Evolutionary conservation across 1,139 yeast genomes (phyloP).

Genomic region (Pichia sp.): DNA sequence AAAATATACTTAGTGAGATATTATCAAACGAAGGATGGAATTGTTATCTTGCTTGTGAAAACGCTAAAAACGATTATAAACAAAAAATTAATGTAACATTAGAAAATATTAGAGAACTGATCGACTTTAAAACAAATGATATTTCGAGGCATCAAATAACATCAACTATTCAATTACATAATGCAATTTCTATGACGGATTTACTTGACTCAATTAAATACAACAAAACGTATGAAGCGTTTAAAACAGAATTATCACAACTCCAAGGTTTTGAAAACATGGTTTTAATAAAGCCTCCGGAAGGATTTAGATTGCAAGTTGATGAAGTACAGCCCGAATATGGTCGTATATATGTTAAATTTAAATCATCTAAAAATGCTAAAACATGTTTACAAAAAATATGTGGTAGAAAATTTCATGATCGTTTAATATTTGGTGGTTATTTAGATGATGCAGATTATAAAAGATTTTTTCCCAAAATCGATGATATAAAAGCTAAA

Average conservation of each 20-base stretch:
- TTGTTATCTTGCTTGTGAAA: conserved; percentile 32
- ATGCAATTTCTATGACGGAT: conserved; percentile 61
- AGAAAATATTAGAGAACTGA: conserved; percentile 15
- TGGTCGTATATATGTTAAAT: conserved; percentile 70
- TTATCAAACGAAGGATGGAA: conserved; percentile 25
- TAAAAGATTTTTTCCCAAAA: neutral
- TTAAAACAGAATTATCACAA: conserved; percentile 44
- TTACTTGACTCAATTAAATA: conserved; percentile 23
- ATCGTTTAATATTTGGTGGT: conserved; percentile 62
- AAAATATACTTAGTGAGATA: conserved; percentile 15
- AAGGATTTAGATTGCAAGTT: conserved; percentile 36
- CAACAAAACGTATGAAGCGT: conserved; percentile 12
- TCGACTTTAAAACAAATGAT: conserved; percentile 11
- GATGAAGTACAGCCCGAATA: conserved; percentile 51
- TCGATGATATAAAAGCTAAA: neutral
- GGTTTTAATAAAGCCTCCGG: conserved; percentile 61
- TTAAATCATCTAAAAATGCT: conserved; percentile 47
- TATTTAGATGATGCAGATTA: conserved; percentile 53
- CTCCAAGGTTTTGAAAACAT: conserved; percentile 51
- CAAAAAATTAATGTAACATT: conserved; percentile 20
- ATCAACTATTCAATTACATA: conserved; percentile 58
- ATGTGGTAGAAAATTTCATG: conserved; percentile 65
- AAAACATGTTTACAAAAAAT: conserved; percentile 52
- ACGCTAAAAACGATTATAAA: conserved; percentile 26
- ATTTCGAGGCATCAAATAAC: conserved; percentile 36